Evolutionary conservation across 108 stramenopile species (phyloP).

Genomic region (Mediolabrus comicus): DNA sequence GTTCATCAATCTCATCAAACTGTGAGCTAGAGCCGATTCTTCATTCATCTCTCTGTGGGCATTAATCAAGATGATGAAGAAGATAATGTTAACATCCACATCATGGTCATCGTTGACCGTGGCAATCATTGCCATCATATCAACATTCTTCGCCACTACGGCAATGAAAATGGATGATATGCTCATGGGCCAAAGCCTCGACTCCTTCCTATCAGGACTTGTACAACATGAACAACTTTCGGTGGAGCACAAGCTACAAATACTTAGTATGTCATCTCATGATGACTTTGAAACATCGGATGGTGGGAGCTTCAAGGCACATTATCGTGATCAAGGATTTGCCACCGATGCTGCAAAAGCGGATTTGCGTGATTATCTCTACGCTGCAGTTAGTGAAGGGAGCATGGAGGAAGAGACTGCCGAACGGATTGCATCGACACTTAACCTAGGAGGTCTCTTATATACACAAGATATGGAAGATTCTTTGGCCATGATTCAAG

Average conservation of each 20-base stretch:
- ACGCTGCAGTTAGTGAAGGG: background rate
- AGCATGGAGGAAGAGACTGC: constrained; percentile 23
- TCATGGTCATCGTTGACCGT: too few relatives aligned
- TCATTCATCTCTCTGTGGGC: too few relatives aligned
- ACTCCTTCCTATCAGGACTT: constrained; percentile 20
- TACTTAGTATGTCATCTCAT: constrained; percentile 4
- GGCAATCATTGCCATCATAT: too few relatives aligned
- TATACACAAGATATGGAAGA: background rate
- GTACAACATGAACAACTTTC: constrained; percentile 9
- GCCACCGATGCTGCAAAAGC: constrained; percentile 13
- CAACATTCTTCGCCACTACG: too few relatives aligned
- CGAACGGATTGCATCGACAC: constrained; percentile 21
- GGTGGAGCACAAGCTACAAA: constrained; percentile 9
- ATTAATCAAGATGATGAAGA: too few relatives aligned
- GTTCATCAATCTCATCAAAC: too few relatives aligned
- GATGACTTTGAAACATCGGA: background rate
- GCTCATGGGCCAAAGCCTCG: constrained; percentile 28
- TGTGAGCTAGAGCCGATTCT: too few relatives aligned
- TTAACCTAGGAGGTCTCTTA: constrained; percentile 16
- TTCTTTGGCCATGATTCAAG: background rate
- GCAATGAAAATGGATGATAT: constrained; percentile 27
- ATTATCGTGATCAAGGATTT: constrained; percentile 5
- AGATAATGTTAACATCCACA: too few relatives aligned
- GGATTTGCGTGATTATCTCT: constrained; percentile 13
- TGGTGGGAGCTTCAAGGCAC: background rate